These are phyloP conservation scores for Cercospora zeae-maydis DNA, from an alignment of 2,329 filamentous ascomycete species.

Conservation along the genomic window DNA sequence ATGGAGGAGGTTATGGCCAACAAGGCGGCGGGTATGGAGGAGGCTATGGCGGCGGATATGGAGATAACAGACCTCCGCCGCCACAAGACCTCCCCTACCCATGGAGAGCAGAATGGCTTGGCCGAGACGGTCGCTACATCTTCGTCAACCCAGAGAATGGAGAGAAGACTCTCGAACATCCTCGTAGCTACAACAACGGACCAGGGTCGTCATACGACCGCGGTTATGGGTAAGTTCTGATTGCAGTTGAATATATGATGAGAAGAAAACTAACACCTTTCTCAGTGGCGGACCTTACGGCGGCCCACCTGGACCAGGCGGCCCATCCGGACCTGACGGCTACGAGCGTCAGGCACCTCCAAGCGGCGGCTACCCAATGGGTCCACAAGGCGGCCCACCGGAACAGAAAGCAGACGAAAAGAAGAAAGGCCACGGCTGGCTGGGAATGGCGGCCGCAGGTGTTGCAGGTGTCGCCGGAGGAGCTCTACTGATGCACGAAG, in stretches of 20 bases:
- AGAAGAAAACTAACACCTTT: background rate
- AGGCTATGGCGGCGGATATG: background rate
- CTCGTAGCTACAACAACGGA: slow-evolving; percentile 22
- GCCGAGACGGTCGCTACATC: slow-evolving; percentile 41
- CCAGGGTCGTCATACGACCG: slow-evolving; percentile 20
- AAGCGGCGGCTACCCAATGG: slow-evolving; percentile 14
- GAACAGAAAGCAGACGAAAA: slow-evolving; percentile 28
- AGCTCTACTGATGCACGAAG: slow-evolving; percentile 46
- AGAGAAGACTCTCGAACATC: slow-evolving; percentile 42
- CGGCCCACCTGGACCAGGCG: slow-evolving; percentile 3
- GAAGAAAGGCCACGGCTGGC: slow-evolving; percentile 32
- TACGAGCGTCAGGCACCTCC: slow-evolving; percentile 19
- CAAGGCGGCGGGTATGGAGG: background rate
- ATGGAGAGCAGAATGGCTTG: slow-evolving; percentile 47
- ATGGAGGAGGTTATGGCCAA: too few relatives aligned
- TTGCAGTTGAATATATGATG: background rate
- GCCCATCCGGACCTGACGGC: slow-evolving; percentile 7
- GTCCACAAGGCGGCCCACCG: slow-evolving; percentile 18
- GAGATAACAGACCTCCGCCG: slow-evolving; percentile 15
- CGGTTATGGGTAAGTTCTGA: slow-evolving; percentile 15
- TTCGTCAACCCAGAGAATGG: slow-evolving; percentile 49
- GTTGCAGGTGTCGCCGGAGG: slow-evolving; percentile 44
- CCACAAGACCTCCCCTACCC: slow-evolving; percentile 40
- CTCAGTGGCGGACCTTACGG: slow-evolving; percentile 26
- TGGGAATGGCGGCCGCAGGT: slow-evolving; percentile 41